phyloP scores from a whole-genome alignment of 805 yeast genomes.

The Candida hispaniensis region DNA sequence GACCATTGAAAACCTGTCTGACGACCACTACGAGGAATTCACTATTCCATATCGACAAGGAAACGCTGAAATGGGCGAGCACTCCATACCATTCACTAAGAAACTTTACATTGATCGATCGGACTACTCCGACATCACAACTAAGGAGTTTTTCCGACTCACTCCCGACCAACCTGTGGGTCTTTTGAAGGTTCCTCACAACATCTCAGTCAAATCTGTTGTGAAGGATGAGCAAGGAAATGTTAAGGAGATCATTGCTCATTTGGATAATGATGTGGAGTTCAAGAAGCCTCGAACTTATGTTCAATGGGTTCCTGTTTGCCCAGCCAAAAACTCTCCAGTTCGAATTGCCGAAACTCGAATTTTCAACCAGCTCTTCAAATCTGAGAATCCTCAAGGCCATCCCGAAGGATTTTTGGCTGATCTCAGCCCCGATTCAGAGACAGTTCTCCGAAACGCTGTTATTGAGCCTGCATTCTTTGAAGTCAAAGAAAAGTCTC shows the following conservation, averaged over 20 bases:
- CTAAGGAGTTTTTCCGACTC: slow-evolving; percentile 74
- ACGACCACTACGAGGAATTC: slow-evolving; percentile 57
- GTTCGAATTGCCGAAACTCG: slow-evolving; percentile 64
- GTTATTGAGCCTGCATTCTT: slow-evolving; percentile 68
- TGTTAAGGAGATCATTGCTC: slow-evolving; percentile 60
- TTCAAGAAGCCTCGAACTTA: slow-evolving; percentile 83
- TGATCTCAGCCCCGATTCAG: slow-evolving; percentile 74
- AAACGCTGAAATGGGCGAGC: slow-evolving; percentile 58
- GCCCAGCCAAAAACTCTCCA: slow-evolving; percentile 50
- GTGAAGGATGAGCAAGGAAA: slow-evolving; percentile 54
- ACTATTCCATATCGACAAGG: slow-evolving; percentile 89
- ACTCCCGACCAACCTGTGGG: slow-evolving; percentile 96
- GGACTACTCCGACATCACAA: slow-evolving; percentile 61
- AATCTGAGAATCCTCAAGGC: slow-evolving; percentile 80
- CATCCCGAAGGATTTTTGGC: slow-evolving; percentile 81
- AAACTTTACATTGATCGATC: slow-evolving; percentile 73
- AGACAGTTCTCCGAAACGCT: slow-evolving; percentile 52
- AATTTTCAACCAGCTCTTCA: slow-evolving; percentile 77
- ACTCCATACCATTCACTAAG: slow-evolving; percentile 68
- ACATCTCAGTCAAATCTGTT: slow-evolving; percentile 57
- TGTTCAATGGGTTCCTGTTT: slow-evolving; percentile 91
- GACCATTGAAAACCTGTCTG: slow-evolving; percentile 69
- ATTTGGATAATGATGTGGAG: slow-evolving; percentile 57
- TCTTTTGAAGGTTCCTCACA: slow-evolving; percentile 79
- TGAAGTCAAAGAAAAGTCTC: slow-evolving; percentile 58